These are phyloP conservation scores for Colletotrichum sp. DNA, from an alignment of 2,329 filamentous ascomycete genomes.

Conservation along the genomic window DNA sequence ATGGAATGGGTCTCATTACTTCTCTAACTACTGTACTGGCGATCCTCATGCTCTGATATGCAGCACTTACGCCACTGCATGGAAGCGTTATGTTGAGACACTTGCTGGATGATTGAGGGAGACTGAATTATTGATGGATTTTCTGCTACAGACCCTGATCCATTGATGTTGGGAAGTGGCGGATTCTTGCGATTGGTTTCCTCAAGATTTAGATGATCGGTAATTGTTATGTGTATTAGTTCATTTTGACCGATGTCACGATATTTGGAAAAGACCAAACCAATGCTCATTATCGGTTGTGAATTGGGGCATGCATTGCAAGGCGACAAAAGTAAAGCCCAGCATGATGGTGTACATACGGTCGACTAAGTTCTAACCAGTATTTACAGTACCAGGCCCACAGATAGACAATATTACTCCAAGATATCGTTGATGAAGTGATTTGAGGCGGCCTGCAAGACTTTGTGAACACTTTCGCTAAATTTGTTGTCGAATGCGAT, in stretches of 20 bases:
- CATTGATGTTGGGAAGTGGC: background rate
- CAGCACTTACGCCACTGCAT: background rate
- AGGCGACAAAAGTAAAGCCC: background rate
- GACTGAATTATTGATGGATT: background rate
- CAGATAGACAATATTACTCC: background rate
- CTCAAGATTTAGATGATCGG: background rate
- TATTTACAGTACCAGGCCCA: background rate
- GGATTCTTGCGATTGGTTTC: background rate
- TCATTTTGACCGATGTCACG: background rate
- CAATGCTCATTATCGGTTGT: background rate
- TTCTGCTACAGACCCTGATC: background rate
- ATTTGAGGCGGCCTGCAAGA: background rate
- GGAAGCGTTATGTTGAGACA: background rate
- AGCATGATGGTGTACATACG: background rate
- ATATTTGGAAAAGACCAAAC: background rate
- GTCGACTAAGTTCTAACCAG: background rate
- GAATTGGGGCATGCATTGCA: background rate
- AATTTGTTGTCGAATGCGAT: background rate
- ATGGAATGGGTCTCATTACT: background rate
- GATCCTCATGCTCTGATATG: background rate
- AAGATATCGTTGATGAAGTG: background rate
- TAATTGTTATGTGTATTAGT: background rate
- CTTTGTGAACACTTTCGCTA: background rate
- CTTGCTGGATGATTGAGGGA: background rate
- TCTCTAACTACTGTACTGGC: background rate